Evolutionary conservation across 768 basidiomycete species (phyloP).

Genomic region (Tricholoma flavovirens): DNA sequence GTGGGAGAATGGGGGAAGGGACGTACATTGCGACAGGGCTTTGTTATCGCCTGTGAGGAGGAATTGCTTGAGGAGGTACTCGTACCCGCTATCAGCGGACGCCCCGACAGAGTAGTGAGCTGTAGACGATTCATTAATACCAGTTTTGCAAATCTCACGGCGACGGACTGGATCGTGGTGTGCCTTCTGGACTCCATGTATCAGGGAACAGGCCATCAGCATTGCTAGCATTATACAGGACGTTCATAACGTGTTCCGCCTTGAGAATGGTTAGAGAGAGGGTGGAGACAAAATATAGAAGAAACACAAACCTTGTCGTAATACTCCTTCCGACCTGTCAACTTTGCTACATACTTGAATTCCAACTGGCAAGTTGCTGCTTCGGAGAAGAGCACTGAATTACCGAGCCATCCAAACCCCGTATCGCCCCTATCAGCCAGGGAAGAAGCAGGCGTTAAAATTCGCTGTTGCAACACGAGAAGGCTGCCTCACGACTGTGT

Average conservation of each 20-base stretch:
- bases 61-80: slow-evolving; percentile 64
- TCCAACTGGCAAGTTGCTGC: slow-evolving; percentile 60
- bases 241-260: slow-evolving; percentile 35
- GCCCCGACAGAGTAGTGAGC: slow-evolving; percentile 50
- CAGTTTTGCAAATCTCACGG: too few relatives aligned
- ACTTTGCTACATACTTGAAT: slow-evolving; percentile 66
- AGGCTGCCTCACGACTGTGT: slow-evolving; percentile 34
- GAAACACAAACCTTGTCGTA: slow-evolving; percentile 25
- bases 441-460: neutral
- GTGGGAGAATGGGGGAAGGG: slow-evolving; percentile 11
- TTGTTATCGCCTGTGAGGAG: slow-evolving; percentile 46
- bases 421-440: slow-evolving; percentile 22
- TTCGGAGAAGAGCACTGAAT: slow-evolving; percentile 30
- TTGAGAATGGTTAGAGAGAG: slow-evolving; percentile 7
- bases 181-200: slow-evolving; percentile 22
- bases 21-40: slow-evolving; percentile 46
- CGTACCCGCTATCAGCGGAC: slow-evolving; percentile 57
- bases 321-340: slow-evolving; percentile 55
- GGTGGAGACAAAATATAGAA: neutral
- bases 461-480: neutral
- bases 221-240: slow-evolving; percentile 26
- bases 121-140: too few relatives aligned
- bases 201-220: slow-evolving; percentile 31
- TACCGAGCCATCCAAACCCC: slow-evolving; percentile 25
- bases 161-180: slow-evolving; percentile 20